Evolutionary conservation across 2,329 filamentous ascomycete species (phyloP), one percentile per base, ranked within the genome.

Genomic region (Xylaria sp.): DNA sequence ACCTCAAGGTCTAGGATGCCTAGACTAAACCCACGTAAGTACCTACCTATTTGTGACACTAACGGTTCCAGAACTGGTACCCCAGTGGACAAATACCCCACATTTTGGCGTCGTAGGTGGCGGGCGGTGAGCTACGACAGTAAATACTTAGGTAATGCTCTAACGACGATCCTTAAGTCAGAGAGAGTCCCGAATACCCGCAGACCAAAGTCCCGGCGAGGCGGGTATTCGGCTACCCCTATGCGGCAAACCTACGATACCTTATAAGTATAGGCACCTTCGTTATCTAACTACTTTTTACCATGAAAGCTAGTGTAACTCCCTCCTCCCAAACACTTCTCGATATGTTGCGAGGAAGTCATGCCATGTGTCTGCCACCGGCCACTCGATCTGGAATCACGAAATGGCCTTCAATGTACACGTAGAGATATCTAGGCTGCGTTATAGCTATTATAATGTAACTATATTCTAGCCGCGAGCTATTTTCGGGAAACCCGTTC

Each of bases 141-240:
- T n/a, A n/a, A n/a, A n/a, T n/a, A n/a, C n/a, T 51, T 51, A 51
- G 49, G 27, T 51, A 51, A 51, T 51, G 7, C 20, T 51, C 27
- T 13, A 33, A 51, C 49, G 20, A 33, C 49, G 4, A n/a, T 20
- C 49, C 29, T 51, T 10, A 17, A 33, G 15, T 51, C n/a, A 17
- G 9, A 17, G 17, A 20, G 5, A 10, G 2, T 44, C 17, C 42
- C 6, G 42, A n/a, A 9, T 44, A 20, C 42, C n/a, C 5, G 9
- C 42, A n/a, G n/a, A n/a, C n/a, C n/a, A n/a, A n/a, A n/a, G n/a
- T n/a, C n/a, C n/a, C n/a, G n/a, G n/a, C n/a, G n/a, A n/a, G n/a
- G n/a, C 49, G 49, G 49, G 27, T 51, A 51, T 51, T 51, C 49
- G 29, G 29, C 29, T 25, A 25, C 25, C 42, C 11, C 13, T 45